Conservation (phyloP, 2,329 filamentous ascomycete species). For the Arthrobotrys entomopaga region DNA sequence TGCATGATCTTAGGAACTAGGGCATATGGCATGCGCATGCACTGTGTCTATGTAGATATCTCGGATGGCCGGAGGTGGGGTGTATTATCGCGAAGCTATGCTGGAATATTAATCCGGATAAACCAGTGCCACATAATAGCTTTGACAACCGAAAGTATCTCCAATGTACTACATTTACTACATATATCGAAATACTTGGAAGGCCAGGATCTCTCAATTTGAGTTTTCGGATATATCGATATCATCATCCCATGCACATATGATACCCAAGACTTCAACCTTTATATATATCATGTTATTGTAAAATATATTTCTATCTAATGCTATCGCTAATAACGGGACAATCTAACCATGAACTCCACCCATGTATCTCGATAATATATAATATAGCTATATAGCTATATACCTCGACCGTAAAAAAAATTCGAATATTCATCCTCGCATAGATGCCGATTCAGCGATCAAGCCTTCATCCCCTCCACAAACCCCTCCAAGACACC, state of each 20-base stretch:
- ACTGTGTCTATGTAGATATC: background rate
- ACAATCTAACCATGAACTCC: background rate
- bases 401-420: background rate
- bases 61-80: slow-evolving; percentile 38
- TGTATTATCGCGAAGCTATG: slow-evolving; percentile 5
- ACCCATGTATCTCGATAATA: slow-evolving; percentile 4
- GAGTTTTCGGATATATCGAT: too few relatives aligned
- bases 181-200: too few relatives aligned
- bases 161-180: background rate
- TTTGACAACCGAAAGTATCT: background rate
- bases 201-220: too few relatives aligned
- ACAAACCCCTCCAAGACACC: slow-evolving; percentile 48
- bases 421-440: background rate
- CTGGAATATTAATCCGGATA: slow-evolving; percentile 47
- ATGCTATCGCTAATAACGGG: slow-evolving; percentile 1
- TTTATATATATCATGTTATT: background rate
- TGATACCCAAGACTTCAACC: background rate
- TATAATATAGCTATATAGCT: too few relatives aligned
- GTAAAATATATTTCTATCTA: background rate
- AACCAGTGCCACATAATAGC: background rate
- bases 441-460: background rate
- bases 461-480: slow-evolving; percentile 40
- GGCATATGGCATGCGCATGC: too few relatives aligned
- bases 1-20: too few relatives aligned
- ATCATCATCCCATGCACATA: too few relatives aligned